A percentile compares a stretch with the other conserved stretches of the same genome.
Evolutionary conservation across 805 yeast genomes (phyloP).

Genomic region (Yarrowia deformans): DNA sequence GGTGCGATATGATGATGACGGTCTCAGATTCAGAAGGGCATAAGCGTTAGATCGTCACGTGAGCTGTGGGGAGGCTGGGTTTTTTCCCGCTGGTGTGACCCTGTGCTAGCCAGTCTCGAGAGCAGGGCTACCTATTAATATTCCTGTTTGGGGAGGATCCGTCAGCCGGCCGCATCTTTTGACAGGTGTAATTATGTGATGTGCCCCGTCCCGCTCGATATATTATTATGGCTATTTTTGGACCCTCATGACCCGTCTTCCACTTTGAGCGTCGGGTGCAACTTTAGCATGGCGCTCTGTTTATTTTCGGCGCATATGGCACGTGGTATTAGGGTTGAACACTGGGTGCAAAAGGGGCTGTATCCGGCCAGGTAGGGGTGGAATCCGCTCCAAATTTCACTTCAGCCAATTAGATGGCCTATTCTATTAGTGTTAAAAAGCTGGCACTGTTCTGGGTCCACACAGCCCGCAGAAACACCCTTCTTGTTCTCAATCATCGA

Average conservation of each 20-base stretch:
- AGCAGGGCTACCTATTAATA: background rate
- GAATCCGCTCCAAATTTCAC: too few relatives aligned
- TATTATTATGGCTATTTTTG: background rate
- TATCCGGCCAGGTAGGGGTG: too few relatives aligned
- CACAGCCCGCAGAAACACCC: too few relatives aligned
- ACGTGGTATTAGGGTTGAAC: conserved; percentile 17
- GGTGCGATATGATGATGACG: too few relatives aligned
- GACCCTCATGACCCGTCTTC: background rate
- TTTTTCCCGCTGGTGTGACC: background rate
- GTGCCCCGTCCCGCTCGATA: background rate
- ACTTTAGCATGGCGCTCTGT: background rate
- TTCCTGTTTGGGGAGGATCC: background rate
- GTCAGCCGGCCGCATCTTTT: background rate
- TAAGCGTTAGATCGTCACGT: conserved; percentile 21
- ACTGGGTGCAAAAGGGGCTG: background rate
- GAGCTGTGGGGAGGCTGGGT: conserved; percentile 19
- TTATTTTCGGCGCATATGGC: conserved; percentile 19
- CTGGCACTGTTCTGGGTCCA: too few relatives aligned
- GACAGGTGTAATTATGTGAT: background rate
- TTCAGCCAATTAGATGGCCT: too few relatives aligned
- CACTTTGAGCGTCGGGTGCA: background rate
- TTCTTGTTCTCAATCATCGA: too few relatives aligned
- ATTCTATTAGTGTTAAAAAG: too few relatives aligned
- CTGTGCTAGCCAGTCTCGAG: background rate
- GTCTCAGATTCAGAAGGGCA: too few relatives aligned